Conservation (phyloP, 352 stramenopile species). For the Phytophthora crassamura region DNA sequence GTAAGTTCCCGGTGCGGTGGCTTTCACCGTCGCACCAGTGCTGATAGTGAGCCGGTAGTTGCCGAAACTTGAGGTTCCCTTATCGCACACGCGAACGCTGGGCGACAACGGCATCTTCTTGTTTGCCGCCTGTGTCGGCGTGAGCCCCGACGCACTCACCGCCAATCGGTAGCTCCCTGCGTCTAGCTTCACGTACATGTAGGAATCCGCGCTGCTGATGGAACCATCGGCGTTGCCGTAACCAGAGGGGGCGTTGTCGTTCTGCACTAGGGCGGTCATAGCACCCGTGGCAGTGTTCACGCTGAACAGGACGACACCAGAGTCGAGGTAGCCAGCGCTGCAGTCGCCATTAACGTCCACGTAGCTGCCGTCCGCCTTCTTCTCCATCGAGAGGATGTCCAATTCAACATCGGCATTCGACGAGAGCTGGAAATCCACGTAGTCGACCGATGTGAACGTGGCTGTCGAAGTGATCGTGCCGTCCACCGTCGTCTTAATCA, state of each 20-base stretch:
- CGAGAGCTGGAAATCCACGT: constrained; percentile 63
- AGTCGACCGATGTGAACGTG: constrained; percentile 66
- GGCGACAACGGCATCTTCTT: constrained; percentile 51
- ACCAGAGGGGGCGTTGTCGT: constrained; percentile 54
- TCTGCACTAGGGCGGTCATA: constrained; percentile 30
- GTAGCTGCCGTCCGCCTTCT: constrained; percentile 37
- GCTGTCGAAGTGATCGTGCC: constrained; percentile 69
- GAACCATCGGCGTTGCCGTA: constrained; percentile 61
- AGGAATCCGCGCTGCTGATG: constrained; percentile 60
- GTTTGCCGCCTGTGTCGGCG: constrained; percentile 40
- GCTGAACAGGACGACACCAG: constrained; percentile 62
- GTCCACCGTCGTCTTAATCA: constrained; percentile 47
- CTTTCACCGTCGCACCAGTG: constrained; percentile 39
- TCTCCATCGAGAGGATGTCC: constrained; percentile 74
- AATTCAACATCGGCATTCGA: constrained; percentile 53
- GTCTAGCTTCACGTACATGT: constrained; percentile 45
- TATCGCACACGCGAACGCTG: constrained; percentile 51
- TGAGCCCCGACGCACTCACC: constrained; percentile 62
- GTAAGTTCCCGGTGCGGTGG: constrained; percentile 50
- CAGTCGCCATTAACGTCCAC: constrained; percentile 75
- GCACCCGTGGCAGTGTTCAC: constrained; percentile 36
- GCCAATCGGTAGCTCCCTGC: constrained; percentile 66
- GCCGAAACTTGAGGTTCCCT: constrained; percentile 66
- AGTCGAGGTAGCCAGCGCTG: constrained; percentile 74
- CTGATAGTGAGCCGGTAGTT: constrained; percentile 71